phyloP scores from a whole-genome alignment of 805 yeast genomes.

The Myxozyma neotropica region DNA sequence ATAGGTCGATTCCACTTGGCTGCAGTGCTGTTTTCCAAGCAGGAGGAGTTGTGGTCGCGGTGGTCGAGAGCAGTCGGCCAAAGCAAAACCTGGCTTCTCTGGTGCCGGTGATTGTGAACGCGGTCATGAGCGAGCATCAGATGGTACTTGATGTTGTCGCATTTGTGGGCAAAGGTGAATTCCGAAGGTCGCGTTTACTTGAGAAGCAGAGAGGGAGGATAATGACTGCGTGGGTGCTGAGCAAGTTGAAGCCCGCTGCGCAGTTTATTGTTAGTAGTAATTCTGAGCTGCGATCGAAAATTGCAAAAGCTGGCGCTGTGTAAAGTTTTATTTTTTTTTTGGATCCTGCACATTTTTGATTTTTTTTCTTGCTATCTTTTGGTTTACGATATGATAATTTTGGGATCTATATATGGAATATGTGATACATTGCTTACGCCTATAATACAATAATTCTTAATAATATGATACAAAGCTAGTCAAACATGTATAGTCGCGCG shows the following conservation, averaged over 20 bases:
- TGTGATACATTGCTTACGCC: neutral
- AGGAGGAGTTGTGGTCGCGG: slow-evolving; percentile 74
- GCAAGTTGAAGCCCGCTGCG: slow-evolving; percentile 44
- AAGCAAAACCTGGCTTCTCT: slow-evolving; percentile 62
- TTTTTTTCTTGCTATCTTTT: neutral
- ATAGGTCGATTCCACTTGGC: slow-evolving; percentile 47
- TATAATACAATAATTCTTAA: neutral
- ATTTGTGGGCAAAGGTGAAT: slow-evolving; percentile 64
- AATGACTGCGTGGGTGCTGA: slow-evolving; percentile 57
- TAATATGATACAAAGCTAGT: slow-evolving; percentile 4
- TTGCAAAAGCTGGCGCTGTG: slow-evolving; percentile 1
- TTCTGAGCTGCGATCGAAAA: slow-evolving; percentile 1
- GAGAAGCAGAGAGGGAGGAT: slow-evolving; percentile 75
- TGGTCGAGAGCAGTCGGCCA: slow-evolving; percentile 63
- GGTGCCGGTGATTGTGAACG: slow-evolving; percentile 80
- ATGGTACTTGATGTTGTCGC: slow-evolving; percentile 80
- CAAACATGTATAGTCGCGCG: slow-evolving; percentile 42
- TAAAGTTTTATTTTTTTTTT: neutral
- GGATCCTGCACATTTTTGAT: neutral
- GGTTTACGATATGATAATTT: neutral
- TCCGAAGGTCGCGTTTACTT: slow-evolving; percentile 72
- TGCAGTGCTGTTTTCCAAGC: slow-evolving; percentile 72
- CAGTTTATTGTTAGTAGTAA: slow-evolving; percentile 32
- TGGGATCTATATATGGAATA: neutral
- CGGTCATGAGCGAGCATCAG: slow-evolving; percentile 77